Evolutionary conservation across 306 rosid species (phyloP).

Genomic region (Vachellia pachyceras): DNA sequence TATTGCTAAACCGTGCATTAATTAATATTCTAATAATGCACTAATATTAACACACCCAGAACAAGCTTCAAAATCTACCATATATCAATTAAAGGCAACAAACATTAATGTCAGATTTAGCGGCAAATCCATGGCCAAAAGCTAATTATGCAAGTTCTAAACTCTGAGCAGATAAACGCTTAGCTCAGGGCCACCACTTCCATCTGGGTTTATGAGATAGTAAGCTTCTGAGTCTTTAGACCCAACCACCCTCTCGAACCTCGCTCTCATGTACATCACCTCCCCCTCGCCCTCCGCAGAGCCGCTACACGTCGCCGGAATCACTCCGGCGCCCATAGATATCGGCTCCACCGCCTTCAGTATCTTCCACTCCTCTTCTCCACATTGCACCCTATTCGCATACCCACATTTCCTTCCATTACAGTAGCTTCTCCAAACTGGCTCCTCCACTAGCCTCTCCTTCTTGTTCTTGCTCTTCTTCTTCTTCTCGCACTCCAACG

Average conservation of each 20-base stretch:
- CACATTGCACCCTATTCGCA: conserved; percentile 58
- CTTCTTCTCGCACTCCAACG: conserved; percentile 79
- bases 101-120: conserved; percentile 8
- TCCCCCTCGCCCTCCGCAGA: conserved; percentile 75
- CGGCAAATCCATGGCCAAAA: not conserved
- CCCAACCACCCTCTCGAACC: conserved; percentile 85
- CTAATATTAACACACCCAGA: not conserved
- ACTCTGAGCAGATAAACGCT: conserved; percentile 87
- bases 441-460: conserved; percentile 60
- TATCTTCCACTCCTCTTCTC: conserved; percentile 78
- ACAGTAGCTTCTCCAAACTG: conserved; percentile 74
- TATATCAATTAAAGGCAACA: not conserved
- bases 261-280: conserved; percentile 90
- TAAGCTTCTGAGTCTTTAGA: conserved; percentile 91
- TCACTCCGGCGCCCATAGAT: conserved; percentile 89
- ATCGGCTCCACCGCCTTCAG: conserved; percentile 80
- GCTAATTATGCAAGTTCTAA: not conserved
- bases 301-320: conserved; percentile 47
- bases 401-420: conserved; percentile 85
- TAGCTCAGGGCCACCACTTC: conserved; percentile 80
- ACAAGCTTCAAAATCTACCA: not conserved
- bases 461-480: conserved; percentile 7
- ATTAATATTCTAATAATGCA: not conserved
- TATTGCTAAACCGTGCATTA: not conserved
- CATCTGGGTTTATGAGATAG: conserved; percentile 85